A percentile compares a stretch with the other conserved stretches of the same genome.
Evolutionary conservation across 208 protist genomes (phyloP).

Genomic region (Wallacemonas sp.): DNA sequence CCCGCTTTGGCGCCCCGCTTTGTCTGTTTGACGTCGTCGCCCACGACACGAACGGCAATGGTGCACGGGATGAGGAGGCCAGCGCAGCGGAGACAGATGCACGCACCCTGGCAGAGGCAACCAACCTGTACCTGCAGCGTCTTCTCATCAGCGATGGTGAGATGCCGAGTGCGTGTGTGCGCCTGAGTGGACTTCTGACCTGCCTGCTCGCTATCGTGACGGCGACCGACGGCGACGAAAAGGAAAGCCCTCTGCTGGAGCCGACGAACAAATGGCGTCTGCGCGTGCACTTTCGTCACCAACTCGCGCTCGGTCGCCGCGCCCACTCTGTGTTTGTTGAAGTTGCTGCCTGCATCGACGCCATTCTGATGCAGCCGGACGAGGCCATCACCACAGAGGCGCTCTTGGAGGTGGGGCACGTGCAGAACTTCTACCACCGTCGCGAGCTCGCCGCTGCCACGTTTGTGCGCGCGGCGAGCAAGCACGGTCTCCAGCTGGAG

Average conservation of each 20-base stretch:
- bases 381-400: constrained; percentile 47
- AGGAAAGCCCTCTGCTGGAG: constrained; percentile 34
- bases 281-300: constrained; percentile 75
- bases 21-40: neutral
- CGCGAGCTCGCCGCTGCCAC: constrained; percentile 67
- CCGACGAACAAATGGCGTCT: constrained; percentile 67
- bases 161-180: constrained; percentile 64
- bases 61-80: constrained; percentile 7
- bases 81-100: constrained; percentile 10
- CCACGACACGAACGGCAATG: neutral
- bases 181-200: constrained; percentile 67
- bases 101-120: constrained; percentile 10
- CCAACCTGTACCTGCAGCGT: constrained; percentile 64
- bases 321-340: constrained; percentile 74
- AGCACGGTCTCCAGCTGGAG: constrained; percentile 69
- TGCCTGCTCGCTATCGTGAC: constrained; percentile 52
- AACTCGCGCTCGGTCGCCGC: constrained; percentile 70
- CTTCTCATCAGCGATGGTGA: constrained; percentile 88
- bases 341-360: constrained; percentile 68
- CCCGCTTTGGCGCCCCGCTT: constrained; percentile 33
- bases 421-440: constrained; percentile 88
- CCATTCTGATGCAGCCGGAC: constrained; percentile 48
- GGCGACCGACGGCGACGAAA: constrained; percentile 15
- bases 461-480: constrained; percentile 57
- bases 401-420: constrained; percentile 82